These are phyloP conservation scores for Micromonas pusilla DNA, from an alignment of 139 green algal species.

Conservation along the genomic window DNA sequence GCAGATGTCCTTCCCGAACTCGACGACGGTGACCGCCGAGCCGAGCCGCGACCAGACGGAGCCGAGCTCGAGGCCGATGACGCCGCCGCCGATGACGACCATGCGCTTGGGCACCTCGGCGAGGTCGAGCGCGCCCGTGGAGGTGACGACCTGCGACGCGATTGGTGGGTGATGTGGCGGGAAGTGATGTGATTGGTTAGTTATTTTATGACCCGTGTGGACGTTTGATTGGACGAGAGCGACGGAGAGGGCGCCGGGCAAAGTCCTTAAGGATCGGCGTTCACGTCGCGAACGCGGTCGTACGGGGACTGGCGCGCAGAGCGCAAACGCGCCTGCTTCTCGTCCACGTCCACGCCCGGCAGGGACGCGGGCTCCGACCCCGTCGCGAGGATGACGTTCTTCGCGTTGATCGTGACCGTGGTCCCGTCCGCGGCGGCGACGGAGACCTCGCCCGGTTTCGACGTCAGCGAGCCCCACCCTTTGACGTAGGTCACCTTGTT, in stretches of 20 bases:
- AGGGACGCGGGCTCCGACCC: constrained; percentile 84
- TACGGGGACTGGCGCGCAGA: no score
- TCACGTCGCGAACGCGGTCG: no score
- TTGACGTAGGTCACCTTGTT: constrained; percentile 96
- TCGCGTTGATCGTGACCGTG: constrained; percentile 54
- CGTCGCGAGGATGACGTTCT: constrained; percentile 95
- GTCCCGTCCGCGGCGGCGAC: constrained; percentile 67
- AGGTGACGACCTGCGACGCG: constrained; percentile 93
- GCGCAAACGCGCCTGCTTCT: no score
- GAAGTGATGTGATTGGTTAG: no score
- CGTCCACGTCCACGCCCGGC: constrained; percentile 84
- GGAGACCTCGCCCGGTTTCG: constrained; percentile 65
- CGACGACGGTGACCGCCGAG: constrained; percentile 88
- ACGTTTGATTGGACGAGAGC: no score
- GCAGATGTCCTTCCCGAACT: constrained; percentile 87
- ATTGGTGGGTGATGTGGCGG: no score
- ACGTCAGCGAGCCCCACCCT: constrained; percentile 77
- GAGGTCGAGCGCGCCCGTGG: constrained; percentile 87
- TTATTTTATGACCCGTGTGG: no score
- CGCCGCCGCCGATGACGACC: constrained; percentile 82
- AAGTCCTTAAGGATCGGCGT: no score
- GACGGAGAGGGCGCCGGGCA: no score
- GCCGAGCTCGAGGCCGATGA: constrained; percentile 96
- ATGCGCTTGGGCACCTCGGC: constrained; percentile 80
- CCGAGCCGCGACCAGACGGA: constrained; percentile 89